phyloP scores from a whole-genome alignment of 371 early-diverging fungal genomes.

The Apophysomyces ossiformis region DNA sequence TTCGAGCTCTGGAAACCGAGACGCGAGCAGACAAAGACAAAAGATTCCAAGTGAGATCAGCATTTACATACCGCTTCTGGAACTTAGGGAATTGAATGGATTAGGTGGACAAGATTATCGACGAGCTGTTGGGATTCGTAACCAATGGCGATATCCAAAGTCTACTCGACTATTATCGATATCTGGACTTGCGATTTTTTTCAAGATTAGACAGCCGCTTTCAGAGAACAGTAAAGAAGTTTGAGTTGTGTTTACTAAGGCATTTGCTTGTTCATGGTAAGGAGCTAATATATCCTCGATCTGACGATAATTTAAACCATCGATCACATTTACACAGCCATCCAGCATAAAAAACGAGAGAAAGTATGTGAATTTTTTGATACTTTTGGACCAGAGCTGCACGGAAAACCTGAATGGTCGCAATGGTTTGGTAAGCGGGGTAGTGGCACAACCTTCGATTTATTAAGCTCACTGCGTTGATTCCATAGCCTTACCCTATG shows the following conservation, averaged over 20 bases:
- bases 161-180: conserved; percentile 68
- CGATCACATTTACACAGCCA: conserved; percentile 40
- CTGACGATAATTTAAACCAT: neutral
- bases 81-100: neutral
- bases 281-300: neutral
- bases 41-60: conserved; percentile 59
- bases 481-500: conserved; percentile 60
- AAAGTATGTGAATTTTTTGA: conserved; percentile 70
- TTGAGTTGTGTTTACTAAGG: conserved; percentile 65
- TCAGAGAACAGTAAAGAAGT: conserved; percentile 64
- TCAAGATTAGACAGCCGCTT: conserved; percentile 69
- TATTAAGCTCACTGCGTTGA: neutral
- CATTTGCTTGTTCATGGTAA: conserved; percentile 69
- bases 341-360: conserved; percentile 62
- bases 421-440: conserved; percentile 67
- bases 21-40: conserved; percentile 64
- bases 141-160: conserved; percentile 59
- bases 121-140: conserved; percentile 60
- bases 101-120: conserved; percentile 71
- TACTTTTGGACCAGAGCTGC: conserved; percentile 61
- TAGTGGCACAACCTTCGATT: neutral
- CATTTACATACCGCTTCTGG: neutral
- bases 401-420: conserved; percentile 66
- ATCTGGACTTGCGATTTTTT: conserved; percentile 70
- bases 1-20: conserved; percentile 67